Evolutionary conservation across 192 early-diverging fungal species (phyloP).

Genomic region (Podila minutissima): DNA sequence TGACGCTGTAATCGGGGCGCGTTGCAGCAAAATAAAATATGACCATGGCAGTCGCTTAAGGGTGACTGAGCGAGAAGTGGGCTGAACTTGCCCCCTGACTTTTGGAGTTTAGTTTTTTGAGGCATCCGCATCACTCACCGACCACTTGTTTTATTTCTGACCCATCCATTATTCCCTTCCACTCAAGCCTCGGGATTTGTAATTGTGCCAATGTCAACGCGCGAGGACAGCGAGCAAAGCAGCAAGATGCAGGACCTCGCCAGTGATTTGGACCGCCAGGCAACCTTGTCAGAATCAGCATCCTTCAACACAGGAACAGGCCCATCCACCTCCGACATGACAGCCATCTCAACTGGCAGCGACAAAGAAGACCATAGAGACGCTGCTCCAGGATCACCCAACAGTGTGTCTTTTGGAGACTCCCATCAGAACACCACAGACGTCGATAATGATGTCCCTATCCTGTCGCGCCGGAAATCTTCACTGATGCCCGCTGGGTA

Average conservation of each 20-base stretch:
- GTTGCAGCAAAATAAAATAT: too few species aligned
- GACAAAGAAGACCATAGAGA: neutral
- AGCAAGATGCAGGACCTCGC: neutral
- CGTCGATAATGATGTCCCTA: neutral
- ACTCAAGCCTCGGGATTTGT: neutral
- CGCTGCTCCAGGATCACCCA: neutral
- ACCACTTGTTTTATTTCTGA: neutral
- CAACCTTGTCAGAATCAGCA: neutral
- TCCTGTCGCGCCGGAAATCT: conserved; percentile 19
- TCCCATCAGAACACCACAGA: neutral
- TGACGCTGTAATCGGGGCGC: too few species aligned
- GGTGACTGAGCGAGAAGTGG: too few species aligned
- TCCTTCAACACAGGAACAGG: neutral
- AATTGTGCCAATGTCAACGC: neutral
- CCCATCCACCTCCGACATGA: neutral
- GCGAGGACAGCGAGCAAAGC: neutral
- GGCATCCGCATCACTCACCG: too few species aligned
- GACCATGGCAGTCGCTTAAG: too few species aligned
- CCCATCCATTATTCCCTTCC: neutral
- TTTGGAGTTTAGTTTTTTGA: too few species aligned
- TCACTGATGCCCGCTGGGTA: conserved; percentile 20
- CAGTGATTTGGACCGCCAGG: neutral
- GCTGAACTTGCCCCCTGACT: too few species aligned
- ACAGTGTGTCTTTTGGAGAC: neutral
- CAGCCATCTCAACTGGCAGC: neutral